Percentiles rank a stretch among this genome's conserved stretches.
Conservation (phyloP, 805 yeast genomes). For the Starmerella lactis-condensi region DNA sequence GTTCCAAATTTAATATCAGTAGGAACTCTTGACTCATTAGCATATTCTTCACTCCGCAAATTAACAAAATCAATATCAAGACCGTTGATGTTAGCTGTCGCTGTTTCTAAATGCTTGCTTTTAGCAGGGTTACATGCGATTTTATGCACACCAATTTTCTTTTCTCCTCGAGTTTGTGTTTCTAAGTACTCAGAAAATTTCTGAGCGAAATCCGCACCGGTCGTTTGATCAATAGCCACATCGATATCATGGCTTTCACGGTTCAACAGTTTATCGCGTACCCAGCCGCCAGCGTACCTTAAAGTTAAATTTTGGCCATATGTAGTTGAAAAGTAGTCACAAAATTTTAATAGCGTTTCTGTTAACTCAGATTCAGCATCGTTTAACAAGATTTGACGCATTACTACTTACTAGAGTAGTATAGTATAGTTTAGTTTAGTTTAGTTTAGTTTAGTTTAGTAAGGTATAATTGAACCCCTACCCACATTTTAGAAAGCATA, state of each 20-base stretch:
- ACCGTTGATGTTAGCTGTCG: slow-evolving; percentile 71
- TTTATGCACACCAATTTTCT: slow-evolving; percentile 37
- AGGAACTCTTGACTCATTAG: slow-evolving; percentile 70
- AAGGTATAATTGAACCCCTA: too few relatives aligned
- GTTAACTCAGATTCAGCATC: slow-evolving; percentile 20
- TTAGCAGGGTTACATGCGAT: slow-evolving; percentile 88
- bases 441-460: too few relatives aligned
- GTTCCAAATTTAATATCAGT: slow-evolving; percentile 58
- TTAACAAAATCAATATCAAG: slow-evolving; percentile 89
- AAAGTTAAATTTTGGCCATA: slow-evolving; percentile 28
- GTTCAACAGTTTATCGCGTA: slow-evolving; percentile 78
- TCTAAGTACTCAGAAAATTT: slow-evolving; percentile 35
- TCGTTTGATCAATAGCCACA: slow-evolving; percentile 65
- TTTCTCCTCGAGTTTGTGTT: slow-evolving; percentile 16
- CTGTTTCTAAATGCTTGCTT: slow-evolving; percentile 90
- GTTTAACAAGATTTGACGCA: slow-evolving; percentile 17
- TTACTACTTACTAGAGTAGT: too few relatives aligned
- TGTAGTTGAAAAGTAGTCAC: slow-evolving; percentile 14
- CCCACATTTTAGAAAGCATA: too few relatives aligned
- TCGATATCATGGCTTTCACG: slow-evolving; percentile 71
- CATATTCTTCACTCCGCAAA: slow-evolving; percentile 69
- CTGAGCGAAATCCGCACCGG: slow-evolving; percentile 75
- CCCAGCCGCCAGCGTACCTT: slow-evolving; percentile 97
- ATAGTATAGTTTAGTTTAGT: too few relatives aligned
- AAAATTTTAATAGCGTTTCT: slow-evolving; percentile 20